Percentiles rank a stretch among this genome's conserved stretches.
Evolutionary conservation across 768 basidiomycete species (phyloP).

Genomic region (Rhizopogon vesiculosus): DNA sequence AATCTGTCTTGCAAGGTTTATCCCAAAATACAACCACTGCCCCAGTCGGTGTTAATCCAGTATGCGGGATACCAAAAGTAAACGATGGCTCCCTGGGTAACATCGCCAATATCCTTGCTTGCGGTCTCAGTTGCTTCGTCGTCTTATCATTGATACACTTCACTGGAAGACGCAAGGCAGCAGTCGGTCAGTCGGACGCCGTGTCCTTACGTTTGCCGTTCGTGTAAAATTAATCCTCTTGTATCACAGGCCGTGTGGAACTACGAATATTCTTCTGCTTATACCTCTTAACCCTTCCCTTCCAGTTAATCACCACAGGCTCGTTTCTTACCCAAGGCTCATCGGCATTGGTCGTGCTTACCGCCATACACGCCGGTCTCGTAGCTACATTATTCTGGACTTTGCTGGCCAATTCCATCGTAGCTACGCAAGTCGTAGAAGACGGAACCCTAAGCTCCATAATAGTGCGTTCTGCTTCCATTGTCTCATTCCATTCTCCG

Average conservation of each 20-base stretch:
- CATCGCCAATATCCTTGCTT: constrained; percentile 82
- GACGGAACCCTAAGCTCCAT: constrained; percentile 76
- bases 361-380: constrained; percentile 75
- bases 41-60: constrained; percentile 79
- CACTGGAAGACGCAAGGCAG: constrained; percentile 71
- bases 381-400: constrained; percentile 79
- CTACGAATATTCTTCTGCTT: constrained; percentile 59
- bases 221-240: constrained; percentile 5
- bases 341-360: constrained; percentile 60
- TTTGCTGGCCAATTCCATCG: constrained; percentile 68
- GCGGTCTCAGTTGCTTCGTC: constrained; percentile 66
- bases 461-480: constrained; percentile 40
- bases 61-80: constrained; percentile 70
- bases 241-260: constrained; percentile 56
- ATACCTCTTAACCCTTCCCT: constrained; percentile 67
- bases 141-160: constrained; percentile 51
- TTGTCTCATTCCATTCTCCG: neutral
- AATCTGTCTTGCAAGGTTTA: constrained; percentile 30
- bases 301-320: constrained; percentile 81
- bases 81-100: constrained; percentile 68
- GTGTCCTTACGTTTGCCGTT: neutral
- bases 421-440: constrained; percentile 89
- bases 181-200: constrained; percentile 60
- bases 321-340: constrained; percentile 76
- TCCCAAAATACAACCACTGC: constrained; percentile 47